A percentile compares a stretch with the other conserved stretches of the same genome.
These are phyloP conservation scores for Fonsecaea pedrosoi DNA, from an alignment of 2,329 filamentous ascomycete genomes.

Conservation along the genomic window DNA sequence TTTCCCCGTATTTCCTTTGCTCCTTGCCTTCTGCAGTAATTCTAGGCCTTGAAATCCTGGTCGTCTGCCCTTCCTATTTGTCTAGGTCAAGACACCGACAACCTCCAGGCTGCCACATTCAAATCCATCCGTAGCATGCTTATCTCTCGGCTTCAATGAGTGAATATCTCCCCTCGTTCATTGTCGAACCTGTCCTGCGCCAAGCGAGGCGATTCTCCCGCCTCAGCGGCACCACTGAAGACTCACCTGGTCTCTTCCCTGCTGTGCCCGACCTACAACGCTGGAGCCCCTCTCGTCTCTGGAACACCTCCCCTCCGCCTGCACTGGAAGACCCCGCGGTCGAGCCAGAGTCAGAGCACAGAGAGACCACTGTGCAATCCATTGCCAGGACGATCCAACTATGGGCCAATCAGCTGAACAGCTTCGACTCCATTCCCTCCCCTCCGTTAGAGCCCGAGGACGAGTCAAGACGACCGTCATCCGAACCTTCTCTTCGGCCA, in stretches of 20 bases:
- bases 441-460: conserved; percentile 39
- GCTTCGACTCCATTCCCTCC: conserved; percentile 39
- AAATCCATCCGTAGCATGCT: conserved; percentile 23
- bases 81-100: not conserved
- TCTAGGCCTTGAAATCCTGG: conserved; percentile 7
- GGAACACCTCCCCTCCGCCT: conserved; percentile 36
- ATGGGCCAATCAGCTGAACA: conserved; percentile 40
- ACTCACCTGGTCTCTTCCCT: conserved; percentile 39
- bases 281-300: conserved; percentile 39
- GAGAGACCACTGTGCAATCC: conserved; percentile 38
- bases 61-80: conserved; percentile 17
- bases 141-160: conserved; percentile 47
- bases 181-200: conserved; percentile 53
- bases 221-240: conserved; percentile 38
- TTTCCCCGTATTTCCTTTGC: conserved; percentile 19
- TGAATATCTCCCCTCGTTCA: conserved; percentile 51
- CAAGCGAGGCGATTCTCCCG: conserved; percentile 51
- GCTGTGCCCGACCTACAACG: conserved; percentile 40
- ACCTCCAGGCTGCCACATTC: not conserved
- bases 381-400: conserved; percentile 39
- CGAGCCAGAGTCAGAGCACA: conserved; percentile 31
- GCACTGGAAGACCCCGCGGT: conserved; percentile 30
- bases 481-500: conserved; percentile 13
- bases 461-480: conserved; percentile 20
- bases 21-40: not conserved